phyloP scores from a whole-genome alignment of 1,284 basidiomycete species.

The Cutaneotrichosporon sp. region DNA sequence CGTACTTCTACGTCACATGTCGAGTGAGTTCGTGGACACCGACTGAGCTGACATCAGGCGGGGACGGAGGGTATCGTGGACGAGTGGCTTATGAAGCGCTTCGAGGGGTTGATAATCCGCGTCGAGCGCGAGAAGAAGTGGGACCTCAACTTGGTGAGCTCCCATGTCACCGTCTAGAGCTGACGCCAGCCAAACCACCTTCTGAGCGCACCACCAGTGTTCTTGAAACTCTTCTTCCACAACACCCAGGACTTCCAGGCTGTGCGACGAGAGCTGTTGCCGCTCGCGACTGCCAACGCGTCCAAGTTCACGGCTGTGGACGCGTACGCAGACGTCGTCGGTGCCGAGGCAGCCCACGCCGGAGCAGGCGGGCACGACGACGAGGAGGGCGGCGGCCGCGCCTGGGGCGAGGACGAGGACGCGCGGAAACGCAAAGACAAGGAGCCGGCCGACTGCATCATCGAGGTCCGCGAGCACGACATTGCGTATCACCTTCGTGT shows the following conservation, averaged over 20 bases:
- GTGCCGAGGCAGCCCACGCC: slow-evolving; percentile 60
- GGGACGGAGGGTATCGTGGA: slow-evolving; percentile 90
- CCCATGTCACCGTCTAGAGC: slow-evolving; percentile 25
- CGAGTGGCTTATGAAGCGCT: slow-evolving; percentile 93
- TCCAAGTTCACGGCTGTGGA: slow-evolving; percentile 95
- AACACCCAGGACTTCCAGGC: slow-evolving; percentile 89
- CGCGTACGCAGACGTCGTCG: slow-evolving; percentile 97
- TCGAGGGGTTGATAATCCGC: slow-evolving; percentile 79
- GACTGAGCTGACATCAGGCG: slow-evolving; percentile 57
- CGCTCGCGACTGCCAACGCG: slow-evolving; percentile 84
- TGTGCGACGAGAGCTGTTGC: slow-evolving; percentile 84
- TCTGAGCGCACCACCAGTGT: slow-evolving; percentile 83
- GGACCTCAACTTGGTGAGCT: slow-evolving; percentile 78
- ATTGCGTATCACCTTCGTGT: slow-evolving; percentile 97
- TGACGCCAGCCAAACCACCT: slow-evolving; percentile 79
- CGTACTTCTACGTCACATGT: slow-evolving; percentile 92
- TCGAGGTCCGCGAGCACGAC: slow-evolving; percentile 95
- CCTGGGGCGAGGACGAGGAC: slow-evolving; percentile 62
- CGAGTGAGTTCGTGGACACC: slow-evolving; percentile 60
- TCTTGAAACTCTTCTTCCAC: slow-evolving; percentile 85
- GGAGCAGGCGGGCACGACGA: slow-evolving; percentile 58
- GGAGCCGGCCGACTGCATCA: slow-evolving; percentile 86
- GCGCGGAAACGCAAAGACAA: slow-evolving; percentile 55
- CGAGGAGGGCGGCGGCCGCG: slow-evolving; percentile 49
- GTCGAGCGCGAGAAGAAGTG: slow-evolving; percentile 85